phyloP scores from a whole-genome alignment of 495 filamentous ascomycete genomes.

The Cairneyella variabilis region DNA sequence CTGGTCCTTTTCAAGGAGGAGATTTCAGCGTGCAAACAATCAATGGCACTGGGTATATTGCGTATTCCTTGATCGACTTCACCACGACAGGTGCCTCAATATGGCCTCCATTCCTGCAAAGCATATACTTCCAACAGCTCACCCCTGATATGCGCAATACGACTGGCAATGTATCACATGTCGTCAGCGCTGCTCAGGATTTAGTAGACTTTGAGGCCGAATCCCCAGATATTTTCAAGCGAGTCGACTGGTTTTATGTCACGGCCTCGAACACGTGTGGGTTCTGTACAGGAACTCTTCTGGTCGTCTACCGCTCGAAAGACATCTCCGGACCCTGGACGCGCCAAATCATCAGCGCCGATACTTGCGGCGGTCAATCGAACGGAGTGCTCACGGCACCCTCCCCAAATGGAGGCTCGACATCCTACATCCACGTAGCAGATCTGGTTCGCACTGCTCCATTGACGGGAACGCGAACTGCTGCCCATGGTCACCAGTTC shows the following conservation, averaged over 20 bases:
- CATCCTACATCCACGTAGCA: constrained; percentile 16
- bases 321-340: constrained; percentile 8
- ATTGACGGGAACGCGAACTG: constrained; percentile 6
- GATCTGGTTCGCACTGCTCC: constrained; percentile 13
- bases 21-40: constrained; percentile 18
- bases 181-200: constrained; percentile 7
- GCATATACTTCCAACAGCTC: constrained; percentile 17
- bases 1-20: constrained; percentile 13
- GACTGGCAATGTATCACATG: constrained; percentile 13
- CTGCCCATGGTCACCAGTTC: constrained; percentile 16
- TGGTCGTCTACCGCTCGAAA: constrained; percentile 16
- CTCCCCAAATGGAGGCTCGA: background rate
- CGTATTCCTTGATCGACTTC: constrained; percentile 18
- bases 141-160: constrained; percentile 16
- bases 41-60: constrained; percentile 17
- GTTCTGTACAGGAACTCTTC: constrained; percentile 17
- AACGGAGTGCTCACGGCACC: constrained; percentile 13
- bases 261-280: constrained; percentile 21
- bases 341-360: constrained; percentile 10
- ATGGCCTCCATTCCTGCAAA: constrained; percentile 20
- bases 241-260: constrained; percentile 20
- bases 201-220: constrained; percentile 17
- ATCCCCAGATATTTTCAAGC: constrained; percentile 19
- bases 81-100: constrained; percentile 14
- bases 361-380: constrained; percentile 18